Percentiles rank a stretch among this genome's conserved stretches.
These are phyloP conservation scores for Talaromyces marneffei DNA, from an alignment of 2,329 filamentous ascomycete genomes.

Conservation along the genomic window DNA sequence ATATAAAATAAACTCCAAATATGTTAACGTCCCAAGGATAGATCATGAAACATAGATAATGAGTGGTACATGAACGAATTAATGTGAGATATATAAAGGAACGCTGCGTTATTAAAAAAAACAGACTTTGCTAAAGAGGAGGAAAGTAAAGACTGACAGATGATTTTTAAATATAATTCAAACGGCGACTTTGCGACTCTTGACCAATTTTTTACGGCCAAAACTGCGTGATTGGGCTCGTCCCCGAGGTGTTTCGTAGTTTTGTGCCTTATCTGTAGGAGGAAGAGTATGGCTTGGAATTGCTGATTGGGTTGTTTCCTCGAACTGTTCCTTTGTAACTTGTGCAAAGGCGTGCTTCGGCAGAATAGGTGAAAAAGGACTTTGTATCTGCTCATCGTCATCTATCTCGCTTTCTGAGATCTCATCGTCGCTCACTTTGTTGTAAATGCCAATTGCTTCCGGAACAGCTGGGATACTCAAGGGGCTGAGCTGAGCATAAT, in stretches of 20 bases:
- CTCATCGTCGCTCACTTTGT: slow-evolving; percentile 6
- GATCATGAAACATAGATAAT: not conserved
- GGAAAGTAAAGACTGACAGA: not conserved
- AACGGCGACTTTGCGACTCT: not conserved
- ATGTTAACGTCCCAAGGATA: not conserved
- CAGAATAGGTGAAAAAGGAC: slow-evolving; percentile 1
- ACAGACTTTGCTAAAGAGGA: no score
- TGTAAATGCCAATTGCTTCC: not conserved
- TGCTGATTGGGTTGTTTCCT: not conserved
- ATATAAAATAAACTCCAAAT: not conserved
- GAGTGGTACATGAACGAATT: not conserved
- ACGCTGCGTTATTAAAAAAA: not conserved
- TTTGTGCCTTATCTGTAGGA: not conserved
- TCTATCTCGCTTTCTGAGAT: not conserved
- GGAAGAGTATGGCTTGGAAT: not conserved
- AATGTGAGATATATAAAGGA: not conserved
- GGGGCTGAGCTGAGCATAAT: slow-evolving; percentile 12
- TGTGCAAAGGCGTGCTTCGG: not conserved
- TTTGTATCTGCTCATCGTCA: not conserved
- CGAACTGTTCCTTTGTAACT: not conserved
- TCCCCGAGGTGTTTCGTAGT: slow-evolving; percentile 1
- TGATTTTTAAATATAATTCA: not conserved
- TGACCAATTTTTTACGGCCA: slow-evolving; percentile 5
- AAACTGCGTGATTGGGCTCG: slow-evolving; percentile 10
- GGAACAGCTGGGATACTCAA: slow-evolving; percentile 2